Conservation (phyloP, 345 rosid genomes). For the Hypericum perforatum region DNA sequence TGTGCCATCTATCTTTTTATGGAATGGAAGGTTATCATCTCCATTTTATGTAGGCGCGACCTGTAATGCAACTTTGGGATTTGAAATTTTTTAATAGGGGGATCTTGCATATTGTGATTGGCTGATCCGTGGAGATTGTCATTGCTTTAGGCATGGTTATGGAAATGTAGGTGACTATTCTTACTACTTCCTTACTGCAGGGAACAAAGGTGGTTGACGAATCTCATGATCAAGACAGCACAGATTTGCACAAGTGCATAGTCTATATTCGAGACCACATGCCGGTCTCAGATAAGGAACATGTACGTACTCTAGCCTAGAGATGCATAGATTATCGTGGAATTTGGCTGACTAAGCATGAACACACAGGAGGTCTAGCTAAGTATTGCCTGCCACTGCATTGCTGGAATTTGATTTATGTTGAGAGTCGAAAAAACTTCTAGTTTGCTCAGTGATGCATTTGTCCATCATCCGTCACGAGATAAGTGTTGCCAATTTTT, state of each 20-base stretch:
- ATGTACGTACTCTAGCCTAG: slow-evolving; percentile 29
- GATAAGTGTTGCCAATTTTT: too few species aligned
- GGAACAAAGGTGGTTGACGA: slow-evolving; percentile 71
- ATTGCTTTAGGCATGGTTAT: too few species aligned
- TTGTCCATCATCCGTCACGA: too few species aligned
- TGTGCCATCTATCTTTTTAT: neutral
- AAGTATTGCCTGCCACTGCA: too few species aligned
- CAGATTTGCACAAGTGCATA: slow-evolving; percentile 86
- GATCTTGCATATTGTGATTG: too few species aligned
- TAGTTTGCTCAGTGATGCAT: too few species aligned
- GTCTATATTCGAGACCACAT: slow-evolving; percentile 36
- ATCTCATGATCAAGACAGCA: slow-evolving; percentile 91
- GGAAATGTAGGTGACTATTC: slow-evolving; percentile 5
- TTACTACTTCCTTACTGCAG: slow-evolving; percentile 29
- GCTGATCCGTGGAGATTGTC: too few species aligned
- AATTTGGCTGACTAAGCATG: neutral
- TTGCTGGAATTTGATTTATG: too few species aligned
- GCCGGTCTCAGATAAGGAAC: slow-evolving; percentile 36
- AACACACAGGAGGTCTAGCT: too few species aligned
- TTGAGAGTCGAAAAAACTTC: too few species aligned
- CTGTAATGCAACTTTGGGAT: too few species aligned
- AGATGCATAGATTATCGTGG: neutral
- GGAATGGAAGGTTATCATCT: neutral
- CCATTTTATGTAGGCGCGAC: neutral
- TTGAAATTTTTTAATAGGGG: too few species aligned